phyloP scores from a whole-genome alignment of 2,329 filamentous ascomycete species.

The Nigrospora osmanthi region DNA sequence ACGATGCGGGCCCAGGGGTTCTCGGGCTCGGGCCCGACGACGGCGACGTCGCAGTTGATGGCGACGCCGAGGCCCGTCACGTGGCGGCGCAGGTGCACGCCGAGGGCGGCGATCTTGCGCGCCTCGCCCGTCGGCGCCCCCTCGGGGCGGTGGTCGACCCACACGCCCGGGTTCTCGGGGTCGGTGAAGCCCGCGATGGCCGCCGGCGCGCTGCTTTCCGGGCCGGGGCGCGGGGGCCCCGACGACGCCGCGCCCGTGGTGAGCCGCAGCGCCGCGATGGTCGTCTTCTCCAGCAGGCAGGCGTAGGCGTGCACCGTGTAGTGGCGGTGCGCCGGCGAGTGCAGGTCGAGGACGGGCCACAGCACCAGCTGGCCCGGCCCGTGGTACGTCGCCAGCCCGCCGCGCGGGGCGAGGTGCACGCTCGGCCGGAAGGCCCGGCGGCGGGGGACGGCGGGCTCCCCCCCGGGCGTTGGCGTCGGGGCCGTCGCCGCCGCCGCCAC shows the following conservation, averaged over 20 bases:
- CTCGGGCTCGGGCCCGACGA: conserved; percentile 21
- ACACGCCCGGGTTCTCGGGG: conserved; percentile 72
- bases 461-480: conserved; percentile 27
- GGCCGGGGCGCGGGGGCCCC: not conserved
- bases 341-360: conserved; percentile 87
- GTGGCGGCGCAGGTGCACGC: conserved; percentile 82
- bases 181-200: conserved; percentile 46
- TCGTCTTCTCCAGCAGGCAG: conserved; percentile 65
- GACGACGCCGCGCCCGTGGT: conserved; percentile 4
- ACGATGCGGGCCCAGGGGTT: conserved; percentile 66
- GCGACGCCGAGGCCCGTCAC: conserved; percentile 80
- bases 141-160: conserved; percentile 40
- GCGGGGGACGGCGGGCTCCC: conserved; percentile 35
- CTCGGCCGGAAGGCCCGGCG: conserved; percentile 38
- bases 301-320: conserved; percentile 73
- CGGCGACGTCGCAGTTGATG: conserved; percentile 63
- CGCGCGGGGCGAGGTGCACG: conserved; percentile 68
- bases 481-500: conserved; percentile 74
- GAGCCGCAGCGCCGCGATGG: conserved; percentile 55
- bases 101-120: conserved; percentile 81
- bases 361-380: conserved; percentile 87
- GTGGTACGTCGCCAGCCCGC: conserved; percentile 91
- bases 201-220: too few relatives aligned
- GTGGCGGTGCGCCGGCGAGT: conserved; percentile 40
- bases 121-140: conserved; percentile 20